Evolutionary conservation across 148 eudicot species (phyloP), one percentile per base, ranked within the genome.

Genomic region (Fagopyrum tataricum): DNA sequence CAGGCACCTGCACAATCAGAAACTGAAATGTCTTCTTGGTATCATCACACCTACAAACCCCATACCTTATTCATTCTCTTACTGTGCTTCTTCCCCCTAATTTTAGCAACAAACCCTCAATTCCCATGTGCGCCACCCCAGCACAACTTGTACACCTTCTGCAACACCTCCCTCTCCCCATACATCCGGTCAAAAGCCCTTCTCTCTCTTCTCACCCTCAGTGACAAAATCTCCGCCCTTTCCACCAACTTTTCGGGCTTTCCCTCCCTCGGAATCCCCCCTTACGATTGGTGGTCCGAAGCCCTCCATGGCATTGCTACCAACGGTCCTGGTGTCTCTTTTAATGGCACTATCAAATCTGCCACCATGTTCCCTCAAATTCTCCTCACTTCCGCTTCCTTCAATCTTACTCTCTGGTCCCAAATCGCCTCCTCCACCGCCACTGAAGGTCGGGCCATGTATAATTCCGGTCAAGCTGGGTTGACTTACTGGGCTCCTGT

Each of bases 231-330:
- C 81, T 70, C 66, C 3, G 88, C 81, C 74, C 88, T 94, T 7
- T 84, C 79, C 78, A 81, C 88, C 87, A 94, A 85, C 72, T 87
- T 86, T 76, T 52, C 89, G 21, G 81, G 80, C 58, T 71, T 91
- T 4, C 84, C 90, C n/a, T 72, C 84, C 12, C 76, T 94, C 40
- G 90, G 88, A 10, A 79, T 94, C 37, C 97, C 98, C 0, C 70
- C 89, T 1, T 94, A 88, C 76, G 79, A 91, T 62, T 94, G 97
- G 97, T 94, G 98, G 98, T 94, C 98, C 18, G 98, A 94, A 72
- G 84, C 97, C 0, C 87, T 94, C 75, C 98, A 91, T 67, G 98
- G 98, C 5, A 80, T 94, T 52, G 89, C 91, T 44, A 23, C 75
- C 48, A 91, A 91, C 67, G 98, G 98, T 12, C 98, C 98, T 0